These are phyloP conservation scores for Datisca glomerata DNA, from an alignment of 306 rosid genomes.

Conservation along the genomic window DNA sequence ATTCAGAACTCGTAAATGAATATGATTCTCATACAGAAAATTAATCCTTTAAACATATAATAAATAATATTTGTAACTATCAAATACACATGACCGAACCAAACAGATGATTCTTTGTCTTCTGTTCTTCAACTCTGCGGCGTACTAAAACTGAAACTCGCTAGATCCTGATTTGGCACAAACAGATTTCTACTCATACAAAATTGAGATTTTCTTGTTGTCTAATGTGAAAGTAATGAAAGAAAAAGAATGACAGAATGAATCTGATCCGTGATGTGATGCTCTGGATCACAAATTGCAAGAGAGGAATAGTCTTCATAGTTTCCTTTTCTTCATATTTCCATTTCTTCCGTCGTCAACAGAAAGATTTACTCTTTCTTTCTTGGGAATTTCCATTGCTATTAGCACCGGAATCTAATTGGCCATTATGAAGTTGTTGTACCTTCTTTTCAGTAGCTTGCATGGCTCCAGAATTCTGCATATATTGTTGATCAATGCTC, in stretches of 20 bases:
- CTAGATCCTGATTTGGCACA: slow-evolving; percentile 1
- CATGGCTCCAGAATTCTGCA: slow-evolving; percentile 32
- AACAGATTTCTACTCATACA: not conserved
- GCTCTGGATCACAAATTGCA: not conserved
- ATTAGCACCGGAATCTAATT: slow-evolving; percentile 1
- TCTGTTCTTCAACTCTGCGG: too few relatives aligned
- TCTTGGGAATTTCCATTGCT: slow-evolving; percentile 16
- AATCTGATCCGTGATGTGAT: too few relatives aligned
- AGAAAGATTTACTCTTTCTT: slow-evolving; percentile 6
- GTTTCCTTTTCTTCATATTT: slow-evolving; percentile 8
- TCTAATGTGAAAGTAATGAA: not conserved
- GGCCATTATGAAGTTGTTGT: slow-evolving; percentile 17
- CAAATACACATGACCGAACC: too few relatives aligned
- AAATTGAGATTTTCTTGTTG: not conserved
- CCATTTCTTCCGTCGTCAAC: slow-evolving; percentile 4
- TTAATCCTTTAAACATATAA: too few relatives aligned
- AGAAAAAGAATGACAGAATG: not conserved
- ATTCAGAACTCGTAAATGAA: too few relatives aligned
- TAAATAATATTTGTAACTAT: too few relatives aligned
- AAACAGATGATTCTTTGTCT: too few relatives aligned
- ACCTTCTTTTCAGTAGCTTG: slow-evolving; percentile 22
- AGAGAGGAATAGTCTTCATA: not conserved
- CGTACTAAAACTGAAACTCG: too few relatives aligned
- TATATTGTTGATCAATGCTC: too few relatives aligned
- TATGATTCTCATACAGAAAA: too few relatives aligned